Conservation (phyloP, 495 filamentous ascomycete genomes). For the Aspergillus haitiensis region DNA sequence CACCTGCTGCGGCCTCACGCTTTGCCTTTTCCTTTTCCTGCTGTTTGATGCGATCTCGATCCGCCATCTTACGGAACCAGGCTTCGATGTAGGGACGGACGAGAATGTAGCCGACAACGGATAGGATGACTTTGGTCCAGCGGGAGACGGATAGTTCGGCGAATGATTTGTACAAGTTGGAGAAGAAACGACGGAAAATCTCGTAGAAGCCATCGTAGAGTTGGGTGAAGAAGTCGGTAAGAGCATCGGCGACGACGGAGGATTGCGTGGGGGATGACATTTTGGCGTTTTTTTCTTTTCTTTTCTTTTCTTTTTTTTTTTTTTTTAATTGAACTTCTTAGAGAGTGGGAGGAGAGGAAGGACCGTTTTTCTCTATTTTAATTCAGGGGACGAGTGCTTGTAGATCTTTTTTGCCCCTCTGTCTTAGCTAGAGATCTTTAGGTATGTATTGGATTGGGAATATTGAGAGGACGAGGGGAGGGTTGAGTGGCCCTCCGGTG, state of each 20-base stretch:
- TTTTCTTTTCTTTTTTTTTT: conserved; percentile 4
- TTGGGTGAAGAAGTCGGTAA: conserved; percentile 39
- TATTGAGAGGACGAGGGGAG: too few species aligned
- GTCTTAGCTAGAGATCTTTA: too few species aligned
- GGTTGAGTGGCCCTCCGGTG: too few species aligned
- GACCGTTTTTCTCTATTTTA: too few species aligned
- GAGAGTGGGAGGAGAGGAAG: neutral
- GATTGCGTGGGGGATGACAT: conserved; percentile 26
- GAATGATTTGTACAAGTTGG: conserved; percentile 57
- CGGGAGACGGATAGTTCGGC: conserved; percentile 52
- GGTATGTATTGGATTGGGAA: too few species aligned
- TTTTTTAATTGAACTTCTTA: too few species aligned
- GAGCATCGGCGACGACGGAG: conserved; percentile 31
- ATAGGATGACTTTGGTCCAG: conserved; percentile 61
- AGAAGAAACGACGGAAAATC: conserved; percentile 41
- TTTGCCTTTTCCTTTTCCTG: conserved; percentile 49
- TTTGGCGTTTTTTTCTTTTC: conserved; percentile 16
- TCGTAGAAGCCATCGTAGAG: conserved; percentile 32
- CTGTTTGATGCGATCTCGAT: conserved; percentile 55
- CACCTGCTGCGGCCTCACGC: conserved; percentile 35
- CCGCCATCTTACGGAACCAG: conserved; percentile 54
- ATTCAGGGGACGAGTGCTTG: too few species aligned
- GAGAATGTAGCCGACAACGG: conserved; percentile 62
- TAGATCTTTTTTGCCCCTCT: too few species aligned
- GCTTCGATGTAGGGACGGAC: conserved; percentile 64